A percentile compares a stretch with the other conserved stretches of the same genome.
Conservation (phyloP, 2,329 filamentous ascomycete species). For the Clonostachys solani region DNA sequence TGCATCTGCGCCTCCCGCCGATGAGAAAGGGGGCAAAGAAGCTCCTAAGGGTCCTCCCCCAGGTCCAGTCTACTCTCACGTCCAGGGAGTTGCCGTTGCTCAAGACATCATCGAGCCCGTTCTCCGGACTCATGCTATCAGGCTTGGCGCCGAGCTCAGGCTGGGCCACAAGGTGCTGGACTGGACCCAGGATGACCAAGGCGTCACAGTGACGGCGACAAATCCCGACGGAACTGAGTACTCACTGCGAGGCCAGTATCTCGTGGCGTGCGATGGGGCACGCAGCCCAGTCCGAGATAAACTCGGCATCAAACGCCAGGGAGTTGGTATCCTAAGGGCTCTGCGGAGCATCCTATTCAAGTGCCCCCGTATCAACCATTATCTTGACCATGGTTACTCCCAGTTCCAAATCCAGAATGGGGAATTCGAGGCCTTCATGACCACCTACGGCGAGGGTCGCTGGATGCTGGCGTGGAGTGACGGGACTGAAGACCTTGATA, state of each 20-base stretch:
- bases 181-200: constrained; percentile 11
- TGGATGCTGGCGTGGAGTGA: constrained; percentile 6
- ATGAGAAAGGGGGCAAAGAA: background rate
- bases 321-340: constrained; percentile 19
- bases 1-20: background rate
- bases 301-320: constrained; percentile 17
- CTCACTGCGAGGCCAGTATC: constrained; percentile 16
- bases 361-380: constrained; percentile 16
- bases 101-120: constrained; percentile 34
- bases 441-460: constrained; percentile 13
- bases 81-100: constrained; percentile 19
- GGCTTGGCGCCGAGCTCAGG: constrained; percentile 24
- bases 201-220: constrained; percentile 1
- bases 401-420: constrained; percentile 21
- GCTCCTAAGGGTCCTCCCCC: background rate
- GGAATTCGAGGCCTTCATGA: constrained; percentile 16
- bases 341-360: constrained; percentile 27
- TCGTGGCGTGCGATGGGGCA: constrained; percentile 31
- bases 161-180: constrained; percentile 22
- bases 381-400: constrained; percentile 20
- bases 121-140: constrained; percentile 20
- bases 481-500: background rate
- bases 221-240: constrained; percentile 10
- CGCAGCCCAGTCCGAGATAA: constrained; percentile 15
- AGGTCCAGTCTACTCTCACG: constrained; percentile 6